Percentiles rank a stretch among this genome's conserved stretches.
Evolutionary conservation across 306 rosid species (phyloP).

Genomic region (Vachellia pachyceras): DNA sequence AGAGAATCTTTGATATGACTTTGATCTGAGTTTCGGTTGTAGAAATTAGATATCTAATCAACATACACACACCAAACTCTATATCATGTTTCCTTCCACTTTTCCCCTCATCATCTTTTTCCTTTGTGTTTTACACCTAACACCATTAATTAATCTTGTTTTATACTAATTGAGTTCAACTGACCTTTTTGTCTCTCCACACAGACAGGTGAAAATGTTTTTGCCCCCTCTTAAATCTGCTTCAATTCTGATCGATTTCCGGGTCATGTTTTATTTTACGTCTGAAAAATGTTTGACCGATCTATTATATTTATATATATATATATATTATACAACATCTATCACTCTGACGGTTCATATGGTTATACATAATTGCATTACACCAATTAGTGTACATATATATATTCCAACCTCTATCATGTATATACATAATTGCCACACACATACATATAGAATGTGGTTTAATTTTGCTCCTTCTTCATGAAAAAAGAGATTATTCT

Average conservation of each 20-base stretch:
- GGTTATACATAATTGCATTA: slow-evolving; percentile 34
- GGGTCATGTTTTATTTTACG: slow-evolving; percentile 13
- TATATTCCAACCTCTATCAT: neutral
- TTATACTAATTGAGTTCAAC: neutral
- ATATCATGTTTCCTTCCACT: slow-evolving; percentile 32
- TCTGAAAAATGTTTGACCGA: slow-evolving; percentile 21
- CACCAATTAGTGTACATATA: slow-evolving; percentile 26
- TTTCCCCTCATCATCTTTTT: neutral
- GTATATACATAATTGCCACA: no score
- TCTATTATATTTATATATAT: no score
- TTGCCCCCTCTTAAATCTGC: neutral
- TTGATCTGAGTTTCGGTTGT: slow-evolving; percentile 43
- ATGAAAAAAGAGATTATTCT: neutral
- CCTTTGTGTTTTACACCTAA: neutral
- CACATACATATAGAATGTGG: neutral
- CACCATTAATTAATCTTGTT: neutral
- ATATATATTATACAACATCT: slow-evolving; percentile 15
- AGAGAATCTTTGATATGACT: slow-evolving; percentile 46
- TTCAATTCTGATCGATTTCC: neutral
- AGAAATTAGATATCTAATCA: slow-evolving; percentile 18
- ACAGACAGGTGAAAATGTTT: neutral
- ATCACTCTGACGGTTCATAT: slow-evolving; percentile 33
- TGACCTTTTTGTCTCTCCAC: neutral
- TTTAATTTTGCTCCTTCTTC: neutral
- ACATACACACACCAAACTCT: slow-evolving; percentile 7